Evolutionary conservation across 1,139 yeast genomes (phyloP).

Genomic region (Suhomyces choctaworum): DNA sequence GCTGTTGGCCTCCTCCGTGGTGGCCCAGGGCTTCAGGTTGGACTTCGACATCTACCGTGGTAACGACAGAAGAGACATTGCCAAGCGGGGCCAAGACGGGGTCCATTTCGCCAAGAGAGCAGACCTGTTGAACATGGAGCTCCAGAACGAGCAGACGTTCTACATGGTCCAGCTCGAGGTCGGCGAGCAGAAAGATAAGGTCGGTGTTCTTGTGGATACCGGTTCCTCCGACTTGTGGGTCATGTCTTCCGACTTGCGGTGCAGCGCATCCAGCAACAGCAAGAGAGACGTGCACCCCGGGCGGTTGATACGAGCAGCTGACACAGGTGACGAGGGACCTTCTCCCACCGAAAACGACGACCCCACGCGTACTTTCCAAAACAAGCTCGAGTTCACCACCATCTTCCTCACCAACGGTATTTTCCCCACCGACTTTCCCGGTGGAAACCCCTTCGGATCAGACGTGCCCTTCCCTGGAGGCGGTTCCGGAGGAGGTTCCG

Average conservation of each 20-base stretch:
- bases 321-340: slow-evolving; percentile 1
- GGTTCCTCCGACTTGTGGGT: slow-evolving; percentile 53
- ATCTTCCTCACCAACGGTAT: slow-evolving; percentile 1
- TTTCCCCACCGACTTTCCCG: slow-evolving; percentile 4
- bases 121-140: slow-evolving; percentile 38
- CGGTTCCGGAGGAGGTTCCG: slow-evolving; percentile 8
- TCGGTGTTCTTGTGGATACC: slow-evolving; percentile 43
- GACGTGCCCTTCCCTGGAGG: slow-evolving; percentile 1
- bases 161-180: slow-evolving; percentile 45
- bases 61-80: slow-evolving; percentile 4
- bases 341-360: slow-evolving; percentile 1
- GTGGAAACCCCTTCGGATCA: slow-evolving; percentile 3
- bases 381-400: slow-evolving; percentile 5
- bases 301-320: not conserved
- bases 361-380: slow-evolving; percentile 2
- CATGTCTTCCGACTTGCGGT: slow-evolving; percentile 34
- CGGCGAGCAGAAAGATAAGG: slow-evolving; percentile 35
- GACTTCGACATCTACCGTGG: slow-evolving; percentile 20
- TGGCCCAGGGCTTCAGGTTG: slow-evolving; percentile 8
- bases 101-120: slow-evolving; percentile 32
- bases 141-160: slow-evolving; percentile 48
- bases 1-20: slow-evolving; percentile 3
- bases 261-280: slow-evolving; percentile 14
- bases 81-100: slow-evolving; percentile 1
- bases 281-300: slow-evolving; percentile 3